phyloP scores from a whole-genome alignment of 2,329 filamentous ascomycete species.

The Fusarium cyanostomum region DNA sequence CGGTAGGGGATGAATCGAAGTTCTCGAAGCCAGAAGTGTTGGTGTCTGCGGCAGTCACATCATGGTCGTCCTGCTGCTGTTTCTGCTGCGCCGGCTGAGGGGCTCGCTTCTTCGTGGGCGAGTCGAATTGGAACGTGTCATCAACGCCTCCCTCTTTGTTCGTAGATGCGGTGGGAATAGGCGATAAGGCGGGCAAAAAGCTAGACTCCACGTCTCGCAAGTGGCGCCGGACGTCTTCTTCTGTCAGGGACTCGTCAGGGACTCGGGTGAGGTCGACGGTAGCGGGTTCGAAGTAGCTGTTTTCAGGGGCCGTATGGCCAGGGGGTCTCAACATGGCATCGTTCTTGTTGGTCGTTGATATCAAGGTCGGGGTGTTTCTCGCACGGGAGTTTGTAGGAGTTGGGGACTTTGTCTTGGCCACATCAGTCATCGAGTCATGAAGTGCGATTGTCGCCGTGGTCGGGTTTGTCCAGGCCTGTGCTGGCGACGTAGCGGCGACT shows the following conservation, averaged over 20 bases:
- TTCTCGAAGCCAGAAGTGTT: conserved; percentile 63
- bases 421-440: conserved; percentile 33
- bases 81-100: conserved; percentile 38
- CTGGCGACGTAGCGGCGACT: conserved; percentile 22
- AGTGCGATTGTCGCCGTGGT: conserved; percentile 18
- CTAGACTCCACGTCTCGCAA: conserved; percentile 73
- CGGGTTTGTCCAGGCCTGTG: conserved; percentile 9
- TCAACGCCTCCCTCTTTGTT: conserved; percentile 53
- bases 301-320: conserved; percentile 45
- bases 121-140: conserved; percentile 69
- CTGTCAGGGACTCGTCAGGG: conserved; percentile 60
- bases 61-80: conserved; percentile 32
- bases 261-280: conserved; percentile 48
- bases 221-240: conserved; percentile 64
- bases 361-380: conserved; percentile 12
- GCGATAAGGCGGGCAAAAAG: conserved; percentile 68
- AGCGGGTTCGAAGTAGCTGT: conserved; percentile 55
- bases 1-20: conserved; percentile 66
- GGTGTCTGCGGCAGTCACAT: conserved; percentile 48
- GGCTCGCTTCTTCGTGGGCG: conserved; percentile 46
- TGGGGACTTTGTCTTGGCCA: conserved; percentile 17
- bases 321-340: conserved; percentile 31
- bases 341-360: conserved; percentile 15
- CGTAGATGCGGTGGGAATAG: conserved; percentile 58
- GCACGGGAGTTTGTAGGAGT: conserved; percentile 1